These are phyloP conservation scores for Haplosporangium sp. DNA, from an alignment of 371 early-diverging fungal species.

Conservation along the genomic window DNA sequence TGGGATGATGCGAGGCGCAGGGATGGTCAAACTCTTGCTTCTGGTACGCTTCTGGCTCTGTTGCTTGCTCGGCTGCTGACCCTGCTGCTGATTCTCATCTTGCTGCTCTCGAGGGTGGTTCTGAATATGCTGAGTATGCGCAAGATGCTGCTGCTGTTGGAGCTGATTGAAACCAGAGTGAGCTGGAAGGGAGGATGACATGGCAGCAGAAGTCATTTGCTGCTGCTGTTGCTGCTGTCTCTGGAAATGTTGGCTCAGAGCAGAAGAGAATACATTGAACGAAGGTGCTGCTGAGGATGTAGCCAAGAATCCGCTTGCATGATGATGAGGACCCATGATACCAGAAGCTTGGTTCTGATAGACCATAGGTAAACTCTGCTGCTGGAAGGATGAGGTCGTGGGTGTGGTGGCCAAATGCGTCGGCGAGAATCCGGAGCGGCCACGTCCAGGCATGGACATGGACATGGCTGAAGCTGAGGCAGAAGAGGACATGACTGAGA, in stretches of 20 bases:
- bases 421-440: slow-evolving; percentile 20
- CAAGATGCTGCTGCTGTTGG: slow-evolving; percentile 24
- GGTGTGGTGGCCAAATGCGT: slow-evolving; percentile 25
- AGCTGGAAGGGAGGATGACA: slow-evolving; percentile 40
- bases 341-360: slow-evolving; percentile 38
- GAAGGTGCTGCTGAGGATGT: slow-evolving; percentile 26
- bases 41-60: slow-evolving; percentile 22
- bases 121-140: no score
- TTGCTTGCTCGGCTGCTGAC: slow-evolving; percentile 9
- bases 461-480: slow-evolving; percentile 23
- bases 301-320: slow-evolving; percentile 15
- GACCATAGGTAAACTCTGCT: slow-evolving; percentile 43
- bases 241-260: slow-evolving; percentile 44
- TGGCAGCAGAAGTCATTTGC: slow-evolving; percentile 37
- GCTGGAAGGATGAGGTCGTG: slow-evolving; percentile 44
- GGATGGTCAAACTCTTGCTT: slow-evolving; percentile 48
- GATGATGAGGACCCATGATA: neutral
- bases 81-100: slow-evolving; percentile 18
- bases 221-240: slow-evolving; percentile 44
- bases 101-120: slow-evolving; percentile 21
- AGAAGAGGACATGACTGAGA: slow-evolving; percentile 41
- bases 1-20: slow-evolving; percentile 43
- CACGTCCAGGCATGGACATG: slow-evolving; percentile 38
- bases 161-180: slow-evolving; percentile 31
- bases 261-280: slow-evolving; percentile 31